These are phyloP conservation scores for Tympanopsis confertula DNA, from an alignment of 2,329 filamentous ascomycete genomes.

Conservation along the genomic window DNA sequence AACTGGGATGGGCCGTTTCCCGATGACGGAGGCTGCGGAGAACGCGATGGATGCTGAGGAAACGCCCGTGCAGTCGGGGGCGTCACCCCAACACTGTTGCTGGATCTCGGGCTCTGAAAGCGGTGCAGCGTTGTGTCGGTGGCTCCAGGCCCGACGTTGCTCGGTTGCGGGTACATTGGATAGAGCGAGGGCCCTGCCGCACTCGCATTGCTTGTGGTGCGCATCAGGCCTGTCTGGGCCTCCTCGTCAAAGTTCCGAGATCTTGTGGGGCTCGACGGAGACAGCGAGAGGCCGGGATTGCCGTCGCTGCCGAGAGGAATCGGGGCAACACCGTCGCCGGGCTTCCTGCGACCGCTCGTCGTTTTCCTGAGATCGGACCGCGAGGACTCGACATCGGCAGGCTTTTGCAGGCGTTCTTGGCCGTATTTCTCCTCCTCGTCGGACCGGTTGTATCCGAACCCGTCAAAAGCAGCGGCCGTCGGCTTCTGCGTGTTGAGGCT, in stretches of 20 bases:
- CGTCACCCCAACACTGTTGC: no score
- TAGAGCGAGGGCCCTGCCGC: no score
- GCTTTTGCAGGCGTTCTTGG: constrained; percentile 5
- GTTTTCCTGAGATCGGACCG: constrained; percentile 17
- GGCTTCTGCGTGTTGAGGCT: constrained; percentile 29
- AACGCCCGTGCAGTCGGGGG: no score
- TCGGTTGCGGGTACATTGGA: no score
- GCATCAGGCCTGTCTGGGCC: constrained; percentile 20
- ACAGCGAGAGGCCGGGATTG: constrained; percentile 12
- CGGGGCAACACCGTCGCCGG: constrained; percentile 30
- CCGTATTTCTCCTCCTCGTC: not conserved
- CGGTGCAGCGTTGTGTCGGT: no score
- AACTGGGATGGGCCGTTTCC: no score
- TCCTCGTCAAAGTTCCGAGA: constrained; percentile 29
- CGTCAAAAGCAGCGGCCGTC: constrained; percentile 18
- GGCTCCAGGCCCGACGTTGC: no score
- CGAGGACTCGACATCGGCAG: constrained; percentile 13
- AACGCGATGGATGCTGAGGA: no score
- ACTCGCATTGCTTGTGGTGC: no score
- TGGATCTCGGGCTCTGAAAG: no score
- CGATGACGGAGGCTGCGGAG: no score
- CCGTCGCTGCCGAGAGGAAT: constrained; percentile 12
- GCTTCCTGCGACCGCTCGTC: constrained; percentile 31
- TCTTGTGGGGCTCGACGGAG: constrained; percentile 15
- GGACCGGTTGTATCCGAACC: constrained; percentile 21